Evolutionary conservation across 75 land plant genomes (phyloP).

Genomic region (Selaginella tamariscina): DNA sequence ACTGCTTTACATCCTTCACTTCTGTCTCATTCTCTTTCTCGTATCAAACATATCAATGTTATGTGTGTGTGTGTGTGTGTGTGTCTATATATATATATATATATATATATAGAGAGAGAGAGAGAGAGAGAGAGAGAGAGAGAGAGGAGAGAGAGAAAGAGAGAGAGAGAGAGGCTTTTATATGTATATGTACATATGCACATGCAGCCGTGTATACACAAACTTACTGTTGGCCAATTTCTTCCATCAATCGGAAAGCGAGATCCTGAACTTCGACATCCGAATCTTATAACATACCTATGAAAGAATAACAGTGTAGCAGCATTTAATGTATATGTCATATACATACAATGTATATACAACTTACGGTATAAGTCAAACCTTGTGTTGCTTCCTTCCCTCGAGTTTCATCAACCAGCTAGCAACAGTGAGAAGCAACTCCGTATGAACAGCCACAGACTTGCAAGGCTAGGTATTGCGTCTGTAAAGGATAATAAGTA

Average conservation of each 20-base stretch:
- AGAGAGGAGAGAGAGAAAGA: not conserved
- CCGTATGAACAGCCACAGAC: slow-evolving; percentile 18
- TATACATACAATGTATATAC: not conserved
- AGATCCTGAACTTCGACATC: slow-evolving; percentile 20
- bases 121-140: not conserved
- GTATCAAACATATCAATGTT: slow-evolving; percentile 16
- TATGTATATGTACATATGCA: too few relatives aligned
- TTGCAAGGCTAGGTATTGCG: slow-evolving; percentile 31
- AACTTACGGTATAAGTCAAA: slow-evolving; percentile 30
- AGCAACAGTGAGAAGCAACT: slow-evolving; percentile 21
- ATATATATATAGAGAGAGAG: too few relatives aligned
- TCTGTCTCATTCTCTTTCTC: slow-evolving; percentile 33
- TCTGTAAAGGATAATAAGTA: slow-evolving; percentile 13
- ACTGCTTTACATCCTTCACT: slow-evolving; percentile 25
- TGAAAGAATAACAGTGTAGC: not conserved
- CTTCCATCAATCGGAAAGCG: slow-evolving; percentile 31
- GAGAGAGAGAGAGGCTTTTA: not conserved
- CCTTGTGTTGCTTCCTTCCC: slow-evolving; percentile 32
- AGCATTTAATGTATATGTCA: not conserved
- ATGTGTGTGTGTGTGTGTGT: not conserved
- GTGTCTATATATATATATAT: too few relatives aligned
- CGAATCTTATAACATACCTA: slow-evolving; percentile 31
- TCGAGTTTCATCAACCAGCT: slow-evolving; percentile 30
- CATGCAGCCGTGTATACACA: too few relatives aligned
- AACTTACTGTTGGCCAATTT: slow-evolving; percentile 33